Percentiles rank a stretch among this genome's conserved stretches.
Conservation (phyloP, 129 eudicot species). For the Cynara cardunculus region DNA sequence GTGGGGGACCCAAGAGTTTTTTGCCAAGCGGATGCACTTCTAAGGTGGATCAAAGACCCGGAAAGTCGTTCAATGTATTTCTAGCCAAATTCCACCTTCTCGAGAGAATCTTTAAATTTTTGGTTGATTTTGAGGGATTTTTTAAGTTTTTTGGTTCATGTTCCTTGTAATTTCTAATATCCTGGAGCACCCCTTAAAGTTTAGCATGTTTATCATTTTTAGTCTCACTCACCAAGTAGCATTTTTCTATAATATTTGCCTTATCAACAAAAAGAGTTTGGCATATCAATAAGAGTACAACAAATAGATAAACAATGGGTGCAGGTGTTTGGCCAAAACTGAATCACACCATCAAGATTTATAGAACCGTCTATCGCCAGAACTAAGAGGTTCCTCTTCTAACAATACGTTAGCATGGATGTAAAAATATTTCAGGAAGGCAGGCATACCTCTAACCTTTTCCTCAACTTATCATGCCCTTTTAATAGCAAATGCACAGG, state of each 20-base stretch:
- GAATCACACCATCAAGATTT: not conserved
- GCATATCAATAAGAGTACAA: not conserved
- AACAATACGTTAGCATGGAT: not conserved
- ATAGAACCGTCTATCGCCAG: not conserved
- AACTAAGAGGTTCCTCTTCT: not conserved
- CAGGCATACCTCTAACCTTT: conserved; percentile 74
- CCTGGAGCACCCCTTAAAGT: too few species aligned
- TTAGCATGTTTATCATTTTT: not conserved
- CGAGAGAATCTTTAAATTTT: too few species aligned
- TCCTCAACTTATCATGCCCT: conserved; percentile 91
- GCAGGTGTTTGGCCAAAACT: conserved; percentile 18
- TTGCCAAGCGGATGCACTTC: too few species aligned
- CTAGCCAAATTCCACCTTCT: too few species aligned
- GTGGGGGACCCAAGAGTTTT: too few species aligned
- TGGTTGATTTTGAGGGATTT: too few species aligned
- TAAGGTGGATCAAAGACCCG: too few species aligned
- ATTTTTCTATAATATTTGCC: not conserved
- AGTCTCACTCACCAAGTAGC: not conserved
- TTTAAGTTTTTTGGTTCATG: too few species aligned
- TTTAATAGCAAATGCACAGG: conserved; percentile 87
- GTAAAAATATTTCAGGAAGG: not conserved
- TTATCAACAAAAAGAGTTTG: not conserved
- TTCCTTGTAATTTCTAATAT: too few species aligned
- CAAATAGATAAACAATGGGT: not conserved
- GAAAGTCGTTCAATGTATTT: too few species aligned